Conservation (phyloP, 345 rosid species). For the Atalantia buxifolia region DNA sequence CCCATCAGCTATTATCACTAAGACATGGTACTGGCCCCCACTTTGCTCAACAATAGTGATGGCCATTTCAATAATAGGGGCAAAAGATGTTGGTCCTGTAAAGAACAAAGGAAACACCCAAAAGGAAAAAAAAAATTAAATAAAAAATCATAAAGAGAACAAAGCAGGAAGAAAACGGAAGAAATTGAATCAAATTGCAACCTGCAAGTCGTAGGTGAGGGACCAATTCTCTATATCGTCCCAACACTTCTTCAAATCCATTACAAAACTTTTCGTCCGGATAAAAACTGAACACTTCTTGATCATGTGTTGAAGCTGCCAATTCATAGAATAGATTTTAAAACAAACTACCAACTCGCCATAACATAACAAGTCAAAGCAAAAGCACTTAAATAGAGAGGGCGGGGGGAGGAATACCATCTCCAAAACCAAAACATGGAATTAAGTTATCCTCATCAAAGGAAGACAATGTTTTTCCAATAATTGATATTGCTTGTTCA, state of each 20-base stretch:
- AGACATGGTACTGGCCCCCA: conserved; percentile 92
- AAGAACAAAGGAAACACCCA: not conserved
- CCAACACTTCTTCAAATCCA: conserved; percentile 92
- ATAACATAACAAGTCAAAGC: not conserved
- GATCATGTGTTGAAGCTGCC: conserved; percentile 95
- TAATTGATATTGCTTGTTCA: conserved; percentile 92
- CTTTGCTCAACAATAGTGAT: conserved; percentile 91
- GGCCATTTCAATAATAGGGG: conserved; percentile 91
- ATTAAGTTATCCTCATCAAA: conserved; percentile 92
- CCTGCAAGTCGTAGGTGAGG: conserved; percentile 90
- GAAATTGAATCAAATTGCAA: conserved; percentile 10
- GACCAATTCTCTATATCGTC: conserved; percentile 67
- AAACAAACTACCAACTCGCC: not conserved
- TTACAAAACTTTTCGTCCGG: conserved; percentile 70
- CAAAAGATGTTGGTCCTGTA: conserved; percentile 94
- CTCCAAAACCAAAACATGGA: conserved; percentile 98
- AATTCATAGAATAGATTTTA: conserved; percentile 1
- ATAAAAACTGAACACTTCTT: conserved; percentile 84
- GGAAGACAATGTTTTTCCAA: conserved; percentile 78
- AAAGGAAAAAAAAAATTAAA: not conserved
- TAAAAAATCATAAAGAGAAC: not conserved
- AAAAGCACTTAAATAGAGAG: not conserved
- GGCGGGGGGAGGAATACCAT: conserved; percentile 42
- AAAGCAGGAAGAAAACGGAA: conserved; percentile 7
- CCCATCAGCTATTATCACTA: conserved; percentile 93